Evolutionary conservation across 2,329 filamentous ascomycete species (phyloP).

Genomic region (Graphiopsis chlorocephala): DNA sequence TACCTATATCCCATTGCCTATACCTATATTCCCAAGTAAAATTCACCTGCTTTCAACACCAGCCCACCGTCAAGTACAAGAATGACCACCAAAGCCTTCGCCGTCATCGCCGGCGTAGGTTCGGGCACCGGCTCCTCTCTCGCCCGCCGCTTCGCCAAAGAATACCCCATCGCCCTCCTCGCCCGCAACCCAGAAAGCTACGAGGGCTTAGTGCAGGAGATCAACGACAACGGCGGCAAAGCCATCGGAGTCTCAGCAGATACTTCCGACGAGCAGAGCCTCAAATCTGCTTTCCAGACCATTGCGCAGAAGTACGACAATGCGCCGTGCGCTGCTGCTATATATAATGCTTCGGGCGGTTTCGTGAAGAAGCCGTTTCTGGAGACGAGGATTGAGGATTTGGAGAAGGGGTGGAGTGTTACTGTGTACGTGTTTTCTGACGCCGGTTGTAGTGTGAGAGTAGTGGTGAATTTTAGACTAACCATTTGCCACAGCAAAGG

Average conservation of each 20-base stretch:
- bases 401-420: slow-evolving; percentile 49
- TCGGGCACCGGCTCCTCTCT: slow-evolving; percentile 64
- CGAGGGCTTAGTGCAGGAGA: slow-evolving; percentile 64
- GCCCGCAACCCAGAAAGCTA: slow-evolving; percentile 66
- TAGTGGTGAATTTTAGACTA: background rate
- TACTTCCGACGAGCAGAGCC: slow-evolving; percentile 53
- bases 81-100: slow-evolving; percentile 54
- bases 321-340: slow-evolving; percentile 51
- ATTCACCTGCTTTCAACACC: background rate
- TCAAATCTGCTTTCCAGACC: slow-evolving; percentile 59
- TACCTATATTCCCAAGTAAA: background rate
- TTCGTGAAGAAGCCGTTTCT: slow-evolving; percentile 61
- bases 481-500: slow-evolving; percentile 30
- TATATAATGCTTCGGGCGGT: slow-evolving; percentile 66
- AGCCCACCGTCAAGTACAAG: slow-evolving; percentile 23
- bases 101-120: slow-evolving; percentile 68
- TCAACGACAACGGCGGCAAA: slow-evolving; percentile 63
- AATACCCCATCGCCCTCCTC: slow-evolving; percentile 73
- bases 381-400: slow-evolving; percentile 58
- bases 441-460: background rate
- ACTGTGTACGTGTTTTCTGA: slow-evolving; percentile 45
- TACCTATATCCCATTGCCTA: background rate
- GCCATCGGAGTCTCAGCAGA: slow-evolving; percentile 70
- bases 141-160: slow-evolving; percentile 57
- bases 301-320: slow-evolving; percentile 60